A percentile compares a stretch with the other conserved stretches of the same genome.
Evolutionary conservation across 2,329 filamentous ascomycete species (phyloP).

Genomic region (Scedosporium apiospermum): DNA sequence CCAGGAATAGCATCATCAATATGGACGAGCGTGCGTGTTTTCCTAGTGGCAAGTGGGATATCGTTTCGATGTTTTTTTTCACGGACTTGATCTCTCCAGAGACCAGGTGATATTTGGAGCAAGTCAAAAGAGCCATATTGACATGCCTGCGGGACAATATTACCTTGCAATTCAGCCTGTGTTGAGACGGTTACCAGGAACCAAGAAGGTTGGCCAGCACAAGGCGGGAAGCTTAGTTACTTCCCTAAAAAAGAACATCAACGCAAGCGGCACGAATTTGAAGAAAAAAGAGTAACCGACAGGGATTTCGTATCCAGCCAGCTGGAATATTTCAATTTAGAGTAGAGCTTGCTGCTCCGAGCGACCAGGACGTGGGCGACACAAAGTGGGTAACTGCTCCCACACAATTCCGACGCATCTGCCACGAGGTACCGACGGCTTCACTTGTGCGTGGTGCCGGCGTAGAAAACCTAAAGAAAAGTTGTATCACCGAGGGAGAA

Average conservation of each 20-base stretch:
- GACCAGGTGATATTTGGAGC: conserved; percentile 7
- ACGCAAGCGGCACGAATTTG: background rate
- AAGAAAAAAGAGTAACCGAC: background rate
- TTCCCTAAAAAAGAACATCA: background rate
- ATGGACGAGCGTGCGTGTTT: background rate
- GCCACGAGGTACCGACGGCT: background rate
- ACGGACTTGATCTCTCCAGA: conserved; percentile 4
- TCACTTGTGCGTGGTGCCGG: background rate
- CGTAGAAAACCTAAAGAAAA: background rate
- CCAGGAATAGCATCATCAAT: conserved; percentile 11
- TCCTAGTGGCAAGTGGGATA: background rate
- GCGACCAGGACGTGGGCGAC: background rate
- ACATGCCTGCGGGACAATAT: conserved; percentile 10
- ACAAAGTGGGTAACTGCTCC: background rate
- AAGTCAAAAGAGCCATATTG: conserved; percentile 11
- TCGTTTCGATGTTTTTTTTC: background rate
- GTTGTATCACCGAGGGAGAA: background rate
- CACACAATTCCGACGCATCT: background rate
- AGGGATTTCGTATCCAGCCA: background rate
- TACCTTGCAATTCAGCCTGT: conserved; percentile 15
- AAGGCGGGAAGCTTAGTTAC: background rate
- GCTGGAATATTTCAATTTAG: background rate
- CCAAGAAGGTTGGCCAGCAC: conserved; percentile 7
- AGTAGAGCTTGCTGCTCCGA: background rate
- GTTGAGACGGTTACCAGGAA: conserved; percentile 13